Evolutionary conservation across 2,329 filamentous ascomycete genomes (phyloP), one percentile per base, ranked within the genome.

Genomic region (Fusarium virguliforme): DNA sequence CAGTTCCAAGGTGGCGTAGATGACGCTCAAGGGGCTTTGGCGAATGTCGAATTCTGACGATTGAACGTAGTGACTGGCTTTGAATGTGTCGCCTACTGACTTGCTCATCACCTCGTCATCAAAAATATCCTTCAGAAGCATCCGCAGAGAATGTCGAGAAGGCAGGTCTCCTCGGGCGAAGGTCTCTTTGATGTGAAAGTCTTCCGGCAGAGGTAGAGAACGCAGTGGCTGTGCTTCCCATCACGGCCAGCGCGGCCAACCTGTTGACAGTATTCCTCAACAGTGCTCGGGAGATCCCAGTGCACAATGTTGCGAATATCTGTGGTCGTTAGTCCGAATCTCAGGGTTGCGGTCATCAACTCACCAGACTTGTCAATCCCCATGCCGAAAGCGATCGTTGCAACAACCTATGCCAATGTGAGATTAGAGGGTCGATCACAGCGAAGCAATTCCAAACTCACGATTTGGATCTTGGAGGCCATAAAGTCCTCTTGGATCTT

Each of bases 1-100:
- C 5, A 91, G 80, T 73, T 91, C 89, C 1, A 91, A 79, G n/a
- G 87, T 84, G 0, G 89, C 87, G 57, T 89, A 89, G 15, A 91
- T 83, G 56, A 87, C 85, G 40, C 80, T 79, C 6, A 90, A 79
- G 0, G 85, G 82, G 3, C 79, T 86, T 2, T 78, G 66, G 22
- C 85, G 83, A 61, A 91, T 88, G 70, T 91, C 89, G 62, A 84
- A 86, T 0, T 85, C 81, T 26, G 79, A 83, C 3, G 81, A 79
- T 48, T 90, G 85, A 0, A 80, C 71, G 10, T 82, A 79, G 12
- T 85, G 81, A 35, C 80, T 85, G 4, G 83, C 77, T 61, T 85
- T 85, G 68, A 75, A 75, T 0, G 71, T 71, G 10, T 74, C 73
- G 6, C 69, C 71, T 1, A 28, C 35, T 4, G 54, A n/a, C 5